A percentile compares a stretch with the other conserved stretches of the same genome.
Evolutionary conservation across 768 basidiomycete species (phyloP).

Genomic region (Plicaturopsis crispa): DNA sequence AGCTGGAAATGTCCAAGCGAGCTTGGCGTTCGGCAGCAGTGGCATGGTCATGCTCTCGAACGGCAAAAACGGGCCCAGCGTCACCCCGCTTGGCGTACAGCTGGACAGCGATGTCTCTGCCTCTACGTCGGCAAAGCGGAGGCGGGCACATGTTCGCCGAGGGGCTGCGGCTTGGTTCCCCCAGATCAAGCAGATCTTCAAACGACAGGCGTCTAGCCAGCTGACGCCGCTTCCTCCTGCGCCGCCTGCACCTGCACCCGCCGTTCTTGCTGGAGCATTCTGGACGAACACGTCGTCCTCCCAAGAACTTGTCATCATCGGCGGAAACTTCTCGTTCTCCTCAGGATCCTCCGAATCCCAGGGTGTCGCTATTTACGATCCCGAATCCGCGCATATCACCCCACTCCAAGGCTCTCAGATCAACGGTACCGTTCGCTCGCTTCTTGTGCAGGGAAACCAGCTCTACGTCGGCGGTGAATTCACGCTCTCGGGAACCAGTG

Average conservation of each 20-base stretch:
- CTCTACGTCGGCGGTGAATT: conserved; percentile 87
- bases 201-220: conserved; percentile 43
- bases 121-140: conserved; percentile 25
- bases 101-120: conserved; percentile 35
- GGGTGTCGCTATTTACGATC: conserved; percentile 69
- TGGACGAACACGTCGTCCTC: conserved; percentile 75
- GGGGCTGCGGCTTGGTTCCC: conserved; percentile 40
- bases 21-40: conserved; percentile 60
- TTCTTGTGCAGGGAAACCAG: conserved; percentile 61
- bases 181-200: conserved; percentile 28
- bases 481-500: conserved; percentile 44
- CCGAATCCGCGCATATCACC: conserved; percentile 35
- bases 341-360: conserved; percentile 32
- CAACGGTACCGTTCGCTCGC: conserved; percentile 68
- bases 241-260: conserved; percentile 59
- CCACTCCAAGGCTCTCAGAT: conserved; percentile 56
- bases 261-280: conserved; percentile 80
- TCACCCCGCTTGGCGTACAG: conserved; percentile 56
- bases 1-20: conserved; percentile 56
- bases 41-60: conserved; percentile 79
- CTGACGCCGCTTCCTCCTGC: conserved; percentile 46
- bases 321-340: conserved; percentile 80
- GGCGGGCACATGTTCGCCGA: conserved; percentile 28
- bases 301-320: conserved; percentile 68
- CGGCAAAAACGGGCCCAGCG: conserved; percentile 45